Percentiles rank a stretch among this genome's conserved stretches.
Conservation (phyloP, 2,329 filamentous ascomycete species). For the Lasiodiplodia sp. region DNA sequence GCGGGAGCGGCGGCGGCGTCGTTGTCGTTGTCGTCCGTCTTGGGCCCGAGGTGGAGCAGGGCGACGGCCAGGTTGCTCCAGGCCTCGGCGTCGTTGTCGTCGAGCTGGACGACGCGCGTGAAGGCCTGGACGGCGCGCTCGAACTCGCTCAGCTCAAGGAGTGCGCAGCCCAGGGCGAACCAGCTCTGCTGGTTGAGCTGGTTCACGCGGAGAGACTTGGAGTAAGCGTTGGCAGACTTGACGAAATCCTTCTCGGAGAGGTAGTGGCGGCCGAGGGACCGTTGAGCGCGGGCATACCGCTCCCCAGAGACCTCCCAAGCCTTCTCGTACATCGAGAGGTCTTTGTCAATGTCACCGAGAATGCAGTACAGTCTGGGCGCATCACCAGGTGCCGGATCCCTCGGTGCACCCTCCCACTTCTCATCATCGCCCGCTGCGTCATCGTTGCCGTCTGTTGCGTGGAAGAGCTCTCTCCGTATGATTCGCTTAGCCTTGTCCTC, state of each 20-base stretch:
- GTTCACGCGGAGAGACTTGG: conserved; percentile 78
- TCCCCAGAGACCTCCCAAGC: conserved; percentile 86
- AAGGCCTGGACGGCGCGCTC: conserved; percentile 84
- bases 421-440: conserved; percentile 54
- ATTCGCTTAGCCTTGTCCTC: conserved; percentile 84
- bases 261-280: conserved; percentile 82
- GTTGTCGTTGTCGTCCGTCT: conserved; percentile 37
- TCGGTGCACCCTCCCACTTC: conserved; percentile 71
- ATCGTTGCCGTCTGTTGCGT: conserved; percentile 60
- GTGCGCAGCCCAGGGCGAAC: conserved; percentile 89
- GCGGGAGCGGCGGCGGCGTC: conserved; percentile 31
- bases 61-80: conserved; percentile 95
- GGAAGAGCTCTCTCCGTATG: conserved; percentile 80
- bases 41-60: conserved; percentile 72
- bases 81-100: conserved; percentile 87
- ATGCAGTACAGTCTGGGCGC: conserved; percentile 92
- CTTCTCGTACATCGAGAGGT: conserved; percentile 77
- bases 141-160: conserved; percentile 78
- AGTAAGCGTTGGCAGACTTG: conserved; percentile 79
- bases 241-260: conserved; percentile 70
- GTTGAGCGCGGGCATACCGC: conserved; percentile 85
- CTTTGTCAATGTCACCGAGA: conserved; percentile 83
- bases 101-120: conserved; percentile 79
- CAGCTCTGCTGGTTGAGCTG: conserved; percentile 83
- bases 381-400: conserved; percentile 76